Evolutionary conservation across 2,329 filamentous ascomycete genomes (phyloP), one percentile per base, ranked within the genome.

Genomic region (Fusarium sp.): DNA sequence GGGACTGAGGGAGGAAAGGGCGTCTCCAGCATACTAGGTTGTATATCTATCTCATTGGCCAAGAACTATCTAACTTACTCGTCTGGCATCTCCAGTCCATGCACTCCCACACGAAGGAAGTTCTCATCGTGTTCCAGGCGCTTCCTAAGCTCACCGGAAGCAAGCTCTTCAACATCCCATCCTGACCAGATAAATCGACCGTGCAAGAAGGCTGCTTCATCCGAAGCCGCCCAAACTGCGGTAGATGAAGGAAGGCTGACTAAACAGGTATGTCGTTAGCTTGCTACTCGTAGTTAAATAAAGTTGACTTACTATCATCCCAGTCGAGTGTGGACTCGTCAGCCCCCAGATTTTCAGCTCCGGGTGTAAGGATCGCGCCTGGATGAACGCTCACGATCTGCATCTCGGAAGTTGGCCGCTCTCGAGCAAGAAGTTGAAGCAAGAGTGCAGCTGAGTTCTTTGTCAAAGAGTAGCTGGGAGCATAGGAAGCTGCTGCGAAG

Each of bases 321-420:
- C 53, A 56, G 11, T 28, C 33, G 3, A 56, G 43, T 2, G 53
- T 22, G 8, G 34, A 40, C 43, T 49, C 43, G 19, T 56, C 34
- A 5, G 38, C 22, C 1, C 53, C 53, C 43, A 56, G 21, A 5
- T 26, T 15, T 24, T 15, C 28, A 13, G 53, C 53, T 9, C 24
- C 53, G 5, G 43, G 34, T 1, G 53, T 56, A 2, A 56, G 17
- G 11, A 56, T 31, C 3, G 53, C 53, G 7, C 53, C 53, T 9
- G 53, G 53, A 19, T 56, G 53, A 21, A 56, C 38, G 53, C 53
- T 56, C 33, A 56, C 43, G n/a, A 56, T 49, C 34, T 56, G 53
- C 6, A 33, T 49, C 9, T 56, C 43, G 14, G 53, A 57, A 22
- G 38, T 2, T 14, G 19, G 19, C 10, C 9, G 46, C n/a, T 55